These are phyloP conservation scores for Capsicum chinense DNA, from an alignment of 257 asterid genomes.

Conservation along the genomic window DNA sequence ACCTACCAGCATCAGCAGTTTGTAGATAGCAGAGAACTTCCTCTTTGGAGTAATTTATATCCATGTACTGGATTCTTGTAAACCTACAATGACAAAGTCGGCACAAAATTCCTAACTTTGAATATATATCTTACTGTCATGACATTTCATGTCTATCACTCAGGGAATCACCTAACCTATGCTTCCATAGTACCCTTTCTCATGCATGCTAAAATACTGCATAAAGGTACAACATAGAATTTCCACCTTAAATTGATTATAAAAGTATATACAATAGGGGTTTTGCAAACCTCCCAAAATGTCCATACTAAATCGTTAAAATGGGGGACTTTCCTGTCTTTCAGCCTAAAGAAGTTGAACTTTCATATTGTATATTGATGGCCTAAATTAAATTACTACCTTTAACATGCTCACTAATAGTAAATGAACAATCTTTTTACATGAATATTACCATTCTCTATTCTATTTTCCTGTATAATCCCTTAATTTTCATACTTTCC, in stretches of 20 bases:
- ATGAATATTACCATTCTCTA: too few relatives aligned
- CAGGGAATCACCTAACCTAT: constrained; percentile 2
- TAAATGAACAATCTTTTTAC: neutral
- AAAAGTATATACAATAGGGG: neutral
- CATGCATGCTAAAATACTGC: constrained; percentile 20
- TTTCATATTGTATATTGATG: neutral
- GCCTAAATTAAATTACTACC: neutral
- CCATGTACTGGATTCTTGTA: constrained; percentile 35
- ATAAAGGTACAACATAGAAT: constrained; percentile 1
- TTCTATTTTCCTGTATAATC: too few relatives aligned
- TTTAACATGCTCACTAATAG: neutral
- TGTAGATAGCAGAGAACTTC: constrained; percentile 33
- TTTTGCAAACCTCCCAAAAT: neutral
- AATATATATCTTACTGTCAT: neutral
- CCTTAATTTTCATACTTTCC: too few relatives aligned
- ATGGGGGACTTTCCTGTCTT: neutral
- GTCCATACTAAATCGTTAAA: neutral
- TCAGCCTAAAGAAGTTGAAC: neutral
- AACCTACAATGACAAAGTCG: constrained; percentile 29
- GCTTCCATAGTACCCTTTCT: constrained; percentile 17
- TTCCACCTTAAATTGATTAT: neutral
- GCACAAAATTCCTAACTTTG: constrained; percentile 22
- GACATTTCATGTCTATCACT: neutral
- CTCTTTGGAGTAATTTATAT: constrained; percentile 28
- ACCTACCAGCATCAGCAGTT: constrained; percentile 31